phyloP scores from a whole-genome alignment of 1,139 yeast species.

The Pneumocystis murina region DNA sequence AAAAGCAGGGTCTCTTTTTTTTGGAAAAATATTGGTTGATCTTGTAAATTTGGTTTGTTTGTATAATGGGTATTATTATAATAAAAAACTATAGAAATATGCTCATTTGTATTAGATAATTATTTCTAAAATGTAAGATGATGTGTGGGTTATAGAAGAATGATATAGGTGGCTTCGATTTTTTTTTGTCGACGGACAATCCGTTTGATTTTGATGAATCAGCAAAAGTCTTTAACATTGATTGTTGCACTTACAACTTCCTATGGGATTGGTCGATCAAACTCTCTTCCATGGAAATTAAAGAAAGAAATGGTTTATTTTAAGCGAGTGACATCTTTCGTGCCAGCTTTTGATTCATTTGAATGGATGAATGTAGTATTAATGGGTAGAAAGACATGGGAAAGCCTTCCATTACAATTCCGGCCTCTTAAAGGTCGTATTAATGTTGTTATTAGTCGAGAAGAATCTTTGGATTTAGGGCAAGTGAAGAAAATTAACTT shows the following conservation, averaged over 20 bases:
- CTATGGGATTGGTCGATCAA: conserved; percentile 72
- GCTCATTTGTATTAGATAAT: not conserved
- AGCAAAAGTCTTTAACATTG: conserved; percentile 9
- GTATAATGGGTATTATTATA: not conserved
- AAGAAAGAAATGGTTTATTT: conserved; percentile 76
- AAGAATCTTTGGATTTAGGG: conserved; percentile 13
- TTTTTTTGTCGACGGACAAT: not conserved
- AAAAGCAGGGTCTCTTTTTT: no score
- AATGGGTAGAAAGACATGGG: conserved; percentile 97
- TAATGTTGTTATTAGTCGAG: conserved; percentile 60
- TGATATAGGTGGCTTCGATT: not conserved
- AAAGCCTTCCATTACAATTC: conserved; percentile 70
- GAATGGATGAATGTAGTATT: conserved; percentile 52
- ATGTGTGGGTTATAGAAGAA: not conserved
- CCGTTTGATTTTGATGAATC: not conserved
- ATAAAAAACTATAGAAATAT: not conserved
- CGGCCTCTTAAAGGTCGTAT: conserved; percentile 66
- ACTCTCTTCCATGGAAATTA: conserved; percentile 77
- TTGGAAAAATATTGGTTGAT: no score
- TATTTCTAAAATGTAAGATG: not conserved
- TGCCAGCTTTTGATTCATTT: conserved; percentile 16
- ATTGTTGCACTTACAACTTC: conserved; percentile 68
- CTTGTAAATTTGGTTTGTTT: not conserved
- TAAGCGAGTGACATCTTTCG: conserved; percentile 49
- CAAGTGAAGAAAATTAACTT: not conserved